Conservation (phyloP, 1,284 basidiomycete species). For the Fomitopsis schrenkii region DNA sequence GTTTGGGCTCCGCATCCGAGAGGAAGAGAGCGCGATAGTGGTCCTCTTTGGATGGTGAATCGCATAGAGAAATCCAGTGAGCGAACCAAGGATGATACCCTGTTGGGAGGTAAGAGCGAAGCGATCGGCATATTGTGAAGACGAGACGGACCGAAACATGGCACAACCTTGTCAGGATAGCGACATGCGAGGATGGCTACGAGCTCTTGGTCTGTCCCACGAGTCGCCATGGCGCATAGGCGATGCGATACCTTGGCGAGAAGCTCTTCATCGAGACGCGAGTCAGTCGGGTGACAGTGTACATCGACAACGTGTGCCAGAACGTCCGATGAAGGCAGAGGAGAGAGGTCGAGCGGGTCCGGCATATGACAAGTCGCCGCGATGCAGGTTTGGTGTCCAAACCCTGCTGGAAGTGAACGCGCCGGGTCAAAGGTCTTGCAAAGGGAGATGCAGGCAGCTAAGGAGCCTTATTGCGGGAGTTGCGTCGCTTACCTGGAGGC, state of each 20-base stretch:
- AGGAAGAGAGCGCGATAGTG: slow-evolving; percentile 68
- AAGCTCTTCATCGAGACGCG: slow-evolving; percentile 38
- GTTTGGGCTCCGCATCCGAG: slow-evolving; percentile 9
- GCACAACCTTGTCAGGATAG: slow-evolving; percentile 65
- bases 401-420: background rate
- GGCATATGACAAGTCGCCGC: background rate
- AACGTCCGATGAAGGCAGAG: slow-evolving; percentile 26
- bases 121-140: background rate
- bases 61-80: slow-evolving; percentile 56
- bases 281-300: slow-evolving; percentile 81
- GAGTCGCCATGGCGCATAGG: slow-evolving; percentile 74
- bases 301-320: slow-evolving; percentile 68
- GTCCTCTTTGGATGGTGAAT: slow-evolving; percentile 42
- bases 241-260: slow-evolving; percentile 54
- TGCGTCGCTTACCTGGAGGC: background rate
- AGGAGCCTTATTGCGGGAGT: background rate
- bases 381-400: background rate
- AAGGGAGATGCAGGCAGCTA: background rate
- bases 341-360: background rate
- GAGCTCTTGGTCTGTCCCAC: slow-evolving; percentile 54
- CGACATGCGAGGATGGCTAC: slow-evolving; percentile 56
- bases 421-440: background rate
- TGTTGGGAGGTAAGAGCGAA: slow-evolving; percentile 24
- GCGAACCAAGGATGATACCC: slow-evolving; percentile 86
- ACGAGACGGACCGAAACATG: slow-evolving; percentile 62